Evolutionary conservation across 1,284 basidiomycete species (phyloP), one percentile per base, ranked within the genome.

Genomic region (Ceratobasidium sp.): DNA sequence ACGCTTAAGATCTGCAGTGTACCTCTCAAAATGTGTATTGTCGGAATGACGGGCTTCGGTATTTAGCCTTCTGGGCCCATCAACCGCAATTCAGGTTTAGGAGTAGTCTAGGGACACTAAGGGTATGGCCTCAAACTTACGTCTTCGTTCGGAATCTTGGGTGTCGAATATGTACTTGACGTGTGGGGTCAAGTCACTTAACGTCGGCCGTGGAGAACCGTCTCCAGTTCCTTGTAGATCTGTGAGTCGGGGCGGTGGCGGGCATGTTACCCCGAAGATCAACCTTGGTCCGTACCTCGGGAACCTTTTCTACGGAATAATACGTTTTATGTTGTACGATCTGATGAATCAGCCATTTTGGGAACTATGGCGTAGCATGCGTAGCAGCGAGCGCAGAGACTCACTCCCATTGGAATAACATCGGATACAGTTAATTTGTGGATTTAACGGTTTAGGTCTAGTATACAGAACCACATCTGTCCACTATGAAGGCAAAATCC

Each of bases 221-320:
- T 55, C 50, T 67, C 39, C 28, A 48, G 64, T 67, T 50, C 52
- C 64, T 55, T 67, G 34, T 28, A 43, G 62, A 67, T 67, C 52
- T n/a, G 52, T 32, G 21, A 23, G 36, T n/a, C 8, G 23, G 52
- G 21, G 34, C 28, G 32, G 32, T 53, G 26, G 36, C 50, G 39
- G 50, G 64, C 30, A 14, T 30, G 39, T 55, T 39, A 53, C 28
- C 23, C 64, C 64, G 64, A 67, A 26, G 28, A 53, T 67, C 39
- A 43, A 39, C 64, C 64, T 67, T 41, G 30, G 10, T 48, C 50
- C 64, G 39, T 55, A 18, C 12, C 5, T 16, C 52, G 12, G 64
- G 64, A 26, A 67, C 48, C 64, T 67, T 67, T 43, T 67, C 50
- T 21, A 28, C 50, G 8, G 14, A 50, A 4, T 43, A 55, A 55